Evolutionary conservation across 2,329 filamentous ascomycete species (phyloP), one percentile per base, ranked within the genome.

Genomic region (Ascochyta koolunga): DNA sequence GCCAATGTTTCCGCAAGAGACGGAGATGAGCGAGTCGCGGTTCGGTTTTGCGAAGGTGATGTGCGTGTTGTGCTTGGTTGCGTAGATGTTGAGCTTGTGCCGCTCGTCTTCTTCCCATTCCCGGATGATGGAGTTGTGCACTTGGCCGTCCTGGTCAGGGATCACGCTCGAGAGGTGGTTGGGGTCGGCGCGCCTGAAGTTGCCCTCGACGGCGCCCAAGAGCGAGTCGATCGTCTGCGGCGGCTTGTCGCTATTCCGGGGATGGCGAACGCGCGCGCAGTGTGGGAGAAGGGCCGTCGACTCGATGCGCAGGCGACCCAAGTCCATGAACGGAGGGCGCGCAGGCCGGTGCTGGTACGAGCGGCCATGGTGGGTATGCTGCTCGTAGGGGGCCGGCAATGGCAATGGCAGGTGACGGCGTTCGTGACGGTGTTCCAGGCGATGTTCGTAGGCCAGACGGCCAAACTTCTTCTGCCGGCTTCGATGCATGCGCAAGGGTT

Each of bases 1-100:
- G n/a, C 93, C 93, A 55, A 99, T 86, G 69, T 96, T 92, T 42
- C 95, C 95, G 54, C 88, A 85, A 2, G 89, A 90, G 65, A 96
- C 77, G 11, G 88, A 91, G 60, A 99, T 81, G 61, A 98, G 84
- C 24, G 91, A 85, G 60, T 91, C 85, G 41, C 89, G 83, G 73
- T 91, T 87, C 24, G 95, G 93, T 68, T 88, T 87, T 19, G 92
- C 91, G 62, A 97, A 85, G 1, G 93, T 97, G 68, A 99, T 84
- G 77, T 98, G 91, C 18, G 91, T 95, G 80, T 99, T 99, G 84
- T 97, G 95, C 79, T 91, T 96, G 74, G 90, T 88, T 24, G 89
- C 80, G 77, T 86, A 93, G 73, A 99, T 82, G 79, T 96, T 91
- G 60, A 99, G 83, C 74, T 96, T 91, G 79, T 91, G 91, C 2